These are phyloP conservation scores for Cutaneotrichosporon sp. DNA, from an alignment of 1,284 basidiomycete species.

Conservation along the genomic window DNA sequence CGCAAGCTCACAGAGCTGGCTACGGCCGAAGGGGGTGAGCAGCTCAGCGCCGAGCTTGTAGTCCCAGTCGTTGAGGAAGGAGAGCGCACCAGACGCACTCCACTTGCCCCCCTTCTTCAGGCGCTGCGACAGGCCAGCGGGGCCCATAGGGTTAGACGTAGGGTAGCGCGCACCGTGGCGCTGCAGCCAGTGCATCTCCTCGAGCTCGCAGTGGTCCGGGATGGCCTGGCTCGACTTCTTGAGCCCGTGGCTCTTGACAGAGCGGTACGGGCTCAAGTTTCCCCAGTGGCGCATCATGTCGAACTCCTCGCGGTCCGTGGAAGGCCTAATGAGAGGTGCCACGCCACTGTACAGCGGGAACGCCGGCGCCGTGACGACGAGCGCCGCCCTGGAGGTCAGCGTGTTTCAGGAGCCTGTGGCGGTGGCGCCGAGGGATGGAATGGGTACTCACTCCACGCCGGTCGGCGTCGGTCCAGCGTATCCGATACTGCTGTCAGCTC, in stretches of 20 bases:
- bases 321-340: conserved; percentile 60
- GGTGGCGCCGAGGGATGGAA: background rate
- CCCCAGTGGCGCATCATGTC: conserved; percentile 55
- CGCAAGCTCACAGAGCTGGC: conserved; percentile 44
- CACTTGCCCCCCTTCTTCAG: conserved; percentile 35
- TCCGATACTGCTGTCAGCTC: conserved; percentile 60
- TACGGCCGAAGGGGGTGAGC: conserved; percentile 56
- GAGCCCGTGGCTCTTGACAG: conserved; percentile 54
- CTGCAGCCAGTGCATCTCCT: conserved; percentile 54
- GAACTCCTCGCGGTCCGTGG: conserved; percentile 36
- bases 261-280: conserved; percentile 54
- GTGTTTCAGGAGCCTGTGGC: background rate
- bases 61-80: conserved; percentile 56
- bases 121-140: conserved; percentile 36
- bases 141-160: conserved; percentile 37
- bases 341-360: conserved; percentile 72
- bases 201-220: conserved; percentile 52
- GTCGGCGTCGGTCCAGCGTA: conserved; percentile 79
- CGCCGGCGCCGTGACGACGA: conserved; percentile 72
- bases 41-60: conserved; percentile 57
- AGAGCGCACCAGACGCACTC: conserved; percentile 48
- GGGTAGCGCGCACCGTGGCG: conserved; percentile 55
- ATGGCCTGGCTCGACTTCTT: conserved; percentile 44
- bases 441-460: conserved; percentile 64
- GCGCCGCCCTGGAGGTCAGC: conserved; percentile 56